These are phyloP conservation scores for Colletotrichum theobromicola DNA, from an alignment of 2,329 filamentous ascomycete species.

Conservation along the genomic window DNA sequence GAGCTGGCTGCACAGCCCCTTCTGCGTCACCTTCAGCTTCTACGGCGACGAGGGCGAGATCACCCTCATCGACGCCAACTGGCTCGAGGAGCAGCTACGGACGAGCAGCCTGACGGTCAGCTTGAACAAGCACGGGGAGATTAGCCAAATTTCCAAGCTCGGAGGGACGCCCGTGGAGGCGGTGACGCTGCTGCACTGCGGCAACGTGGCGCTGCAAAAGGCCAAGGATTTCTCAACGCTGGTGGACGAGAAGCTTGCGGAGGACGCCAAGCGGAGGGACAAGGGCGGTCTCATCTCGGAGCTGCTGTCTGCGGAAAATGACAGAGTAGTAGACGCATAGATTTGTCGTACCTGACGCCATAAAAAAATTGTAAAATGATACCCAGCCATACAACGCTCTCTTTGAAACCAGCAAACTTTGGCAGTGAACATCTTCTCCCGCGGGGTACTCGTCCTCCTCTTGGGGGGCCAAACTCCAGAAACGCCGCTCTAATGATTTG, in stretches of 20 bases:
- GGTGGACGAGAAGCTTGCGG: conserved; percentile 74
- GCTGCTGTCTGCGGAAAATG: conserved; percentile 80
- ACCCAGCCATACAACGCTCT: conserved; percentile 18
- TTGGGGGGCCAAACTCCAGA: conserved; percentile 2
- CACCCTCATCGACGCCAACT: conserved; percentile 73
- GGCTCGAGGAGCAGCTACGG: conserved; percentile 78
- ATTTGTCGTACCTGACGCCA: not conserved
- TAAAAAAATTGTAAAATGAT: conserved; percentile 19
- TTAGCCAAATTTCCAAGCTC: conserved; percentile 90
- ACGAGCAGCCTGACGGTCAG: conserved; percentile 80
- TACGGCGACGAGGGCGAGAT: conserved; percentile 76
- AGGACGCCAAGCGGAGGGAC: conserved; percentile 80
- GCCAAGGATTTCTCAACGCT: conserved; percentile 80
- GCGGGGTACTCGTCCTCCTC: not conserved
- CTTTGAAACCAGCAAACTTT: not conserved
- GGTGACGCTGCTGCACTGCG: conserved; percentile 76
- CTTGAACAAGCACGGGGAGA: conserved; percentile 86
- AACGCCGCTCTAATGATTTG: conserved; percentile 16
- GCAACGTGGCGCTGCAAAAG: conserved; percentile 75
- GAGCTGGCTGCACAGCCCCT: conserved; percentile 89
- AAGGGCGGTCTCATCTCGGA: conserved; percentile 81
- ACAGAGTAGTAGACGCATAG: conserved; percentile 57
- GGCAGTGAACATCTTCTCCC: not conserved
- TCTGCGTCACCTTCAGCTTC: conserved; percentile 89
- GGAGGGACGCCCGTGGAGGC: conserved; percentile 86